These are phyloP conservation scores for Jaminaea rosea DNA, from an alignment of 1,284 basidiomycete species.

Conservation along the genomic window DNA sequence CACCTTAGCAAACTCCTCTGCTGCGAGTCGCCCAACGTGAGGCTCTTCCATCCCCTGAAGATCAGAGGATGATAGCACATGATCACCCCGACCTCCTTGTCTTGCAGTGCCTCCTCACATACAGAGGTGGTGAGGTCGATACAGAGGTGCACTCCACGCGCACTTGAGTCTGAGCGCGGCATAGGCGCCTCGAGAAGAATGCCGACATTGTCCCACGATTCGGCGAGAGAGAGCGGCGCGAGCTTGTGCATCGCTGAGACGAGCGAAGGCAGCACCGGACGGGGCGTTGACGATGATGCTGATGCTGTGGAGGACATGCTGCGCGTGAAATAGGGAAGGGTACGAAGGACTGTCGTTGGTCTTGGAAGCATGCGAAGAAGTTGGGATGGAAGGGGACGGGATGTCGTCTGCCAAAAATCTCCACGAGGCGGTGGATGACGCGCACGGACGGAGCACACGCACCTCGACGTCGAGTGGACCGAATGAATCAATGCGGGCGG, in stretches of 20 bases:
- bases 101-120: constrained; percentile 33
- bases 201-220: constrained; percentile 44
- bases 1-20: constrained; percentile 71
- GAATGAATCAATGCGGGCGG: too few relatives aligned
- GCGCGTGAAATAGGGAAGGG: too few relatives aligned
- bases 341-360: too few relatives aligned
- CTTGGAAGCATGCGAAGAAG: too few relatives aligned
- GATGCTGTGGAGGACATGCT: too few relatives aligned
- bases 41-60: constrained; percentile 67
- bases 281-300: too few relatives aligned
- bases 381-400: too few relatives aligned
- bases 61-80: constrained; percentile 69
- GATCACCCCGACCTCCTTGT: constrained; percentile 51
- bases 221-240: constrained; percentile 36
- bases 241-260: constrained; percentile 3
- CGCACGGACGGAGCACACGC: too few relatives aligned
- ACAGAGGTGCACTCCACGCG: constrained; percentile 28
- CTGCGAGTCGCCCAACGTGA: constrained; percentile 69
- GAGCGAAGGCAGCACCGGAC: too few relatives aligned
- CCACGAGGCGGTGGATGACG: too few relatives aligned
- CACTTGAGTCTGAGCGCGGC: constrained; percentile 6
- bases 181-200: constrained; percentile 24
- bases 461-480: too few relatives aligned
- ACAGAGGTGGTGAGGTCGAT: constrained; percentile 42
- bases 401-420: too few relatives aligned